Base-by-base conservation (phyloP, 306 rosid genomes). In the Vigna reflexopilosa region DNA sequence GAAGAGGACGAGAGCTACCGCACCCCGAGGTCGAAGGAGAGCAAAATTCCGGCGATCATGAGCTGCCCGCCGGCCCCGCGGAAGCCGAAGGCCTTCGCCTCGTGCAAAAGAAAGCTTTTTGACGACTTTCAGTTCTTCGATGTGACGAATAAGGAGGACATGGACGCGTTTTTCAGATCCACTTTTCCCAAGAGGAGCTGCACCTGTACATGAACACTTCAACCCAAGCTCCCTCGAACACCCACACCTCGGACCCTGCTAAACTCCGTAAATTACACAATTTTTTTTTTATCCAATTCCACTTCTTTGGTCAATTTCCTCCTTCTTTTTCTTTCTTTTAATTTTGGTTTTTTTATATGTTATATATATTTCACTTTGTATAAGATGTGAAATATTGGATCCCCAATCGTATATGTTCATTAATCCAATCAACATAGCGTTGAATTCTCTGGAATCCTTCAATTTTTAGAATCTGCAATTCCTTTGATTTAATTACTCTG, bases 381-480 rank as follows among this genome's bases (percentile, higher is more conserved):
- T 42, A 73, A 83, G 83, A 83, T 83, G 81, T 79, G 87, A 83
- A 83, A 75, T 74, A 83, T 75, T 79, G 80, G 81, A 83, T 83
- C 87, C 57, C 13, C 16, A 54, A 83, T 69, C 55, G 52, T 49
- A 74, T 79, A 68, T 79, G 81, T 79, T 71, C 76, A 68, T 79
- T 69, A 79, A 75, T 75, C 50, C 19, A 79, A 74, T 83, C 81
- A 79, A 83, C 81, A 44, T 57, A 76, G 1, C 22, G 78, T 75
- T 80, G 79, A 84, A 67, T 36, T 76, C 52, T 54, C 80, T 52
- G 14, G 77, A 48, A 16, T 50, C 16, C 22, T 50, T 4, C 14
- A 20, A 30, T 81, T 34, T 34, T 5, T 58, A 58, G 14, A 0
- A 1, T 16, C 50, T 42, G 40, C 38, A 58, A 59, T 59, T 59